phyloP scores from a whole-genome alignment of 2,329 filamentous ascomycete genomes.

The Biscogniauxia mediterranea region DNA sequence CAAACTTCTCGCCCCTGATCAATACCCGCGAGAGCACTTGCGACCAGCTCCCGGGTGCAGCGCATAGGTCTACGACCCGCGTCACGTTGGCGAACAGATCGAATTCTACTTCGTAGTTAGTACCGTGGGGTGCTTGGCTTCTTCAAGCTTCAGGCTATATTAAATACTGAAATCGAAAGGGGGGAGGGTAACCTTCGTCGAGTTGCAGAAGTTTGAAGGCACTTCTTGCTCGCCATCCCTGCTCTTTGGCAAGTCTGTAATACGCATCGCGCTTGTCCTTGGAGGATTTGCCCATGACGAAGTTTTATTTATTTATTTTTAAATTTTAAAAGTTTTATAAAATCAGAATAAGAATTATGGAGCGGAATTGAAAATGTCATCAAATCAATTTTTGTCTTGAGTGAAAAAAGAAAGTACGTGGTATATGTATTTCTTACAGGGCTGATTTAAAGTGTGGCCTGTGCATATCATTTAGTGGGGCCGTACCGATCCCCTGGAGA shows the following conservation, averaged over 20 bases:
- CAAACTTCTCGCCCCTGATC: conserved; percentile 91
- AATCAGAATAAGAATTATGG: conserved; percentile 1
- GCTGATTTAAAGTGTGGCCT: conserved; percentile 32
- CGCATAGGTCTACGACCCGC: conserved; percentile 91
- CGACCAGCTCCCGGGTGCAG: conserved; percentile 94
- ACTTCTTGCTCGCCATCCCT: conserved; percentile 94
- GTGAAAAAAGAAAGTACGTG: background rate
- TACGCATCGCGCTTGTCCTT: conserved; percentile 99
- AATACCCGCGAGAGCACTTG: conserved; percentile 92
- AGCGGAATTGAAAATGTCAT: background rate
- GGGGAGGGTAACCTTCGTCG: conserved; percentile 61
- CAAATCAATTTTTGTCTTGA: background rate
- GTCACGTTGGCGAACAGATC: conserved; percentile 89
- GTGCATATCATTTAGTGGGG: conserved; percentile 14
- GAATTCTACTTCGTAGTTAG: conserved; percentile 61
- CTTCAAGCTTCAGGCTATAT: background rate
- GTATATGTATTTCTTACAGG: conserved; percentile 10
- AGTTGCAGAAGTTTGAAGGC: conserved; percentile 97
- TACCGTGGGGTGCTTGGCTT: background rate
- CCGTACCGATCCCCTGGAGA: background rate
- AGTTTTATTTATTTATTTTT: too few species aligned
- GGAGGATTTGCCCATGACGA: conserved; percentile 86
- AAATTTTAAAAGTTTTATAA: too few species aligned
- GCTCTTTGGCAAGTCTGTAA: conserved; percentile 95
- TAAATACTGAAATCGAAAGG: background rate